Conservation (phyloP, 2,329 filamentous ascomycete genomes). For the Cladophialophora yegresii region DNA sequence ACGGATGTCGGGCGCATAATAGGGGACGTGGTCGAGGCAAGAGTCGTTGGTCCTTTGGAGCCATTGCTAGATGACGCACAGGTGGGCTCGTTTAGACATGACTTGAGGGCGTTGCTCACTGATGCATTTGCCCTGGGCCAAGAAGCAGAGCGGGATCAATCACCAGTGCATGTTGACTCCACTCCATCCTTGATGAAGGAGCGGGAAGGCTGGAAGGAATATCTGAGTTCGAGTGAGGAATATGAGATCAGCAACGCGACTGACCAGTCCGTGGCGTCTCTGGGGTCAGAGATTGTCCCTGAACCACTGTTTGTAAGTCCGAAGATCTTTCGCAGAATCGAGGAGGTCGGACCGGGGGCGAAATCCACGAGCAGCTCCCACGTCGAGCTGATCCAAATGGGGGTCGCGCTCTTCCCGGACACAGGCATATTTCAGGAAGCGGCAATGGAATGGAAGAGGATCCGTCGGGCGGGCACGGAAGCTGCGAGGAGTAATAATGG, state of each 20-base stretch:
- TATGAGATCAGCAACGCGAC: not conserved
- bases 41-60: not conserved
- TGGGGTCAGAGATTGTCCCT: not conserved
- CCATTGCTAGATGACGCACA: not conserved
- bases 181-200: not conserved
- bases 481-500: not conserved
- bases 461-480: not conserved
- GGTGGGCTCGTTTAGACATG: not conserved
- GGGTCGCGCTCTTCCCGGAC: not conserved
- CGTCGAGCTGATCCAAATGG: not conserved
- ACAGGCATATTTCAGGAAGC: not conserved
- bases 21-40: not conserved
- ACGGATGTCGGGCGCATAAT: not conserved
- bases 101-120: not conserved
- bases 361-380: not conserved
- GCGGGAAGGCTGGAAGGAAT: not conserved
- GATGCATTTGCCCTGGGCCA: slow-evolving; percentile 5
- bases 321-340: not conserved
- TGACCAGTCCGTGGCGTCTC: not conserved
- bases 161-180: not conserved
- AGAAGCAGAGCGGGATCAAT: slow-evolving; percentile 15
- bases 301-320: not conserved
- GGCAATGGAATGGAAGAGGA: not conserved
- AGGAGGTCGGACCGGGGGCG: not conserved
- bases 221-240: not conserved